Evolutionary conservation across 2,329 filamentous ascomycete species (phyloP).

Genomic region (Aquanectria penicillioides): DNA sequence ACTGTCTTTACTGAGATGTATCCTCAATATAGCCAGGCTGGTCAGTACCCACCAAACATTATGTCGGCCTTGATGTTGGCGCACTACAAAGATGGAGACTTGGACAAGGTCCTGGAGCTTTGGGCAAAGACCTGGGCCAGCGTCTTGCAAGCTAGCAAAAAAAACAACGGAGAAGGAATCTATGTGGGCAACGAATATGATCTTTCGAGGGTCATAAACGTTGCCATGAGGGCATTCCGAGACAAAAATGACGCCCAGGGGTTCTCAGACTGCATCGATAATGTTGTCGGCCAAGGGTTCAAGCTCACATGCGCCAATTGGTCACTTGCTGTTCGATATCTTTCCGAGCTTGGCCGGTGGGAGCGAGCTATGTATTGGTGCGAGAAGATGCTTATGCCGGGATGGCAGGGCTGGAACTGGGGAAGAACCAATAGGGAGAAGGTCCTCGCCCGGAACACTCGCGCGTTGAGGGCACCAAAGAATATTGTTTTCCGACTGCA

Average conservation of each 20-base stretch:
- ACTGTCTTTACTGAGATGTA: conserved; percentile 60
- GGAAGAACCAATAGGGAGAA: conserved; percentile 41
- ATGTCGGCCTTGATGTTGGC: conserved; percentile 75
- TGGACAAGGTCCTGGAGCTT: conserved; percentile 68
- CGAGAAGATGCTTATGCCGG: conserved; percentile 80
- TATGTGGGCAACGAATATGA: conserved; percentile 63
- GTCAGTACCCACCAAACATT: conserved; percentile 62
- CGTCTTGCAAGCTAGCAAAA: conserved; percentile 52
- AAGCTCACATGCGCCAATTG: conserved; percentile 79
- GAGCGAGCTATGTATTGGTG: conserved; percentile 77
- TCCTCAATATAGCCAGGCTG: conserved; percentile 43
- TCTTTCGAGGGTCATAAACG: conserved; percentile 58
- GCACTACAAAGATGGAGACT: conserved; percentile 66
- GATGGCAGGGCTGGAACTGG: conserved; percentile 78
- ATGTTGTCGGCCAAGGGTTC: conserved; percentile 75
- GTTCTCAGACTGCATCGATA: conserved; percentile 61
- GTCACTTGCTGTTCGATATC: conserved; percentile 78
- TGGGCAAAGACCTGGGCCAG: conserved; percentile 72
- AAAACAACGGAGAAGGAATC: conserved; percentile 41
- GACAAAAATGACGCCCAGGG: conserved; percentile 54
- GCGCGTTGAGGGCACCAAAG: conserved; percentile 44
- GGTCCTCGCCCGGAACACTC: conserved; percentile 51
- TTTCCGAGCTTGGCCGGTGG: conserved; percentile 69
- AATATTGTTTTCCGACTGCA: conserved; percentile 59
- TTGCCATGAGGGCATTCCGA: conserved; percentile 59